Percentiles rank a stretch among this genome's conserved stretches.
phyloP scores from a whole-genome alignment of 441 rosid genomes.

The Macaranga tanarius region DNA sequence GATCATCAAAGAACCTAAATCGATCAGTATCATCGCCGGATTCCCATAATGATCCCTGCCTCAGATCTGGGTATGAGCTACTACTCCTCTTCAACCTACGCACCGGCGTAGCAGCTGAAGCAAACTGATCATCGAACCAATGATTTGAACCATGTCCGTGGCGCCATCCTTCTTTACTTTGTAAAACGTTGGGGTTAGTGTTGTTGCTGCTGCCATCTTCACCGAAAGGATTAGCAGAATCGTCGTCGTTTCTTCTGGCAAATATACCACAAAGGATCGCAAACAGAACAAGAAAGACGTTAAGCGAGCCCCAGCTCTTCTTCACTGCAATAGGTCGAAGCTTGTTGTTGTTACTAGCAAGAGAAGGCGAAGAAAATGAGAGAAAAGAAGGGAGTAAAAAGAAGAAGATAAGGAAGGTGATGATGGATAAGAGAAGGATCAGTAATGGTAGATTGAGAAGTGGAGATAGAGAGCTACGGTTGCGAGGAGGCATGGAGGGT shows the following conservation, averaged over 20 bases:
- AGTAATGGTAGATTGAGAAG: constrained; percentile 44
- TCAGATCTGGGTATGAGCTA: constrained; percentile 75
- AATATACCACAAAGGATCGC: constrained; percentile 73
- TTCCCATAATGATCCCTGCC: constrained; percentile 42
- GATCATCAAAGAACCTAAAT: constrained; percentile 68
- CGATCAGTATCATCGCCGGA: constrained; percentile 37
- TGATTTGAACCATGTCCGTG: constrained; percentile 12
- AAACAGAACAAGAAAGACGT: constrained; percentile 54
- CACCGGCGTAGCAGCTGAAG: constrained; percentile 26
- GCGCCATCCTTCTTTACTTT: constrained; percentile 16
- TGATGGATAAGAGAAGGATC: constrained; percentile 45
- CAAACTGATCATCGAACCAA: constrained; percentile 52
- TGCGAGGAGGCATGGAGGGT: constrained; percentile 34
- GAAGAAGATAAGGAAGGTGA: constrained; percentile 42
- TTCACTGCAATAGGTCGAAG: constrained; percentile 45
- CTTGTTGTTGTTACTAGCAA: constrained; percentile 18
- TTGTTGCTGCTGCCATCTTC: not conserved
- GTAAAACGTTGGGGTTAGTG: not conserved
- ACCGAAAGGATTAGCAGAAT: constrained; percentile 21
- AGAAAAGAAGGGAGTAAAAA: constrained; percentile 46
- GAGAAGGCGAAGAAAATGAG: constrained; percentile 32
- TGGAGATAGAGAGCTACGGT: constrained; percentile 40
- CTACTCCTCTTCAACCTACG: constrained; percentile 61
- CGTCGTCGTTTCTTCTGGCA: constrained; percentile 55
- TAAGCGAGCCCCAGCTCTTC: constrained; percentile 69